Evolutionary conservation across 352 stramenopile species (phyloP).

Genomic region (Aphanomyces stellatus): DNA sequence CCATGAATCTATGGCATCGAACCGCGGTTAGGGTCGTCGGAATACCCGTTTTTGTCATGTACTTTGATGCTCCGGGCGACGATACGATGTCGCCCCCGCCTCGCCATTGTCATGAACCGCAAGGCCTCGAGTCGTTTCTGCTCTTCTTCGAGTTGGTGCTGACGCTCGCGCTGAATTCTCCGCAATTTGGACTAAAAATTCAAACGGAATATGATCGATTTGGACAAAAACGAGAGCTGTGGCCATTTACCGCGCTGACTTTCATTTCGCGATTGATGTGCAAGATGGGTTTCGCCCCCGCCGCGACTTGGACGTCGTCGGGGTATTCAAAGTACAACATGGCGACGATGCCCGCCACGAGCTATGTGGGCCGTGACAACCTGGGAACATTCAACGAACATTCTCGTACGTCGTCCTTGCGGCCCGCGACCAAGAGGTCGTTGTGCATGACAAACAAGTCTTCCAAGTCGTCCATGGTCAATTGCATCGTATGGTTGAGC

Average conservation of each 20-base stretch:
- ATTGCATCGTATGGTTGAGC: conserved; percentile 23
- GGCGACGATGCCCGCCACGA: conserved; percentile 41
- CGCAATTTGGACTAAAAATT: conserved; percentile 35
- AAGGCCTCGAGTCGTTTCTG: conserved; percentile 35
- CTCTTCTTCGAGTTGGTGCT: conserved; percentile 37
- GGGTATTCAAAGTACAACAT: conserved; percentile 63
- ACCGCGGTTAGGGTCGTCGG: conserved; percentile 28
- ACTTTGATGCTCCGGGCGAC: conserved; percentile 23
- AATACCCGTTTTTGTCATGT: neutral
- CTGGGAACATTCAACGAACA: neutral
- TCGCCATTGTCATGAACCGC: conserved; percentile 35
- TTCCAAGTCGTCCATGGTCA: conserved; percentile 52
- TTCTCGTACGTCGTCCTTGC: conserved; percentile 30
- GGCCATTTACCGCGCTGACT: conserved; percentile 1
- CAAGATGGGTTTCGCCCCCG: neutral
- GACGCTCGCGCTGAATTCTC: conserved; percentile 43
- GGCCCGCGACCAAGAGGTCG: conserved; percentile 37
- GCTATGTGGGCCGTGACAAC: neutral
- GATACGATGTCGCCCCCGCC: conserved; percentile 40
- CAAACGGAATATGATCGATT: neutral
- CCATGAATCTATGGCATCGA: neutral
- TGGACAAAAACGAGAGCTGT: neutral
- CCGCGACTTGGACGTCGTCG: neutral
- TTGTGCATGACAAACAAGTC: conserved; percentile 36
- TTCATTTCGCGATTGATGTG: conserved; percentile 19